phyloP scores from a whole-genome alignment of 2,329 filamentous ascomycete genomes.

The Talaromyces pinophilus region DNA sequence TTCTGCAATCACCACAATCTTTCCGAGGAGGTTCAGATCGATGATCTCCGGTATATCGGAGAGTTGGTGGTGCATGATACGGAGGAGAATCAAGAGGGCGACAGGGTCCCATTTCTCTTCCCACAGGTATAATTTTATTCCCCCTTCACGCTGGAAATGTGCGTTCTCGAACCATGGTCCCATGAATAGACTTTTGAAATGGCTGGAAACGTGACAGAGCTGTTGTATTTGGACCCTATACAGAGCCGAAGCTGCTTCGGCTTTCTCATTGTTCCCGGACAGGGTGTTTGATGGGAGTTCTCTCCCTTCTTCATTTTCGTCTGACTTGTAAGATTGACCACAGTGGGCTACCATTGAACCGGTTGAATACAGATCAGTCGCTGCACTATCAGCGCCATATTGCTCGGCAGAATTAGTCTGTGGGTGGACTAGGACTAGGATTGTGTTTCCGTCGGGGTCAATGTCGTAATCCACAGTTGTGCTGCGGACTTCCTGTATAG shows the following conservation, averaged over 20 bases:
- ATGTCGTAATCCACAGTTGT: not conserved
- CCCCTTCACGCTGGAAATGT: not conserved
- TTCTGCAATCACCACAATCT: conserved; percentile 49
- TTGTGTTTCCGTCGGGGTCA: not conserved
- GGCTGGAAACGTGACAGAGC: not conserved
- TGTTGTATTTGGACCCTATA: not conserved
- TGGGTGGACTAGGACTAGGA: not conserved
- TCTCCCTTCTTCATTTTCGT: not conserved
- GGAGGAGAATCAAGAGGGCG: conserved; percentile 46
- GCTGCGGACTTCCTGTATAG: not conserved
- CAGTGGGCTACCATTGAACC: not conserved
- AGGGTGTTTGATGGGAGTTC: not conserved
- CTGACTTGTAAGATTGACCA: not conserved
- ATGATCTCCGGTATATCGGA: conserved; percentile 44
- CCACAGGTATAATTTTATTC: not conserved
- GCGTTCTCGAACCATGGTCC: not conserved
- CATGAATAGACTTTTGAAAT: not conserved
- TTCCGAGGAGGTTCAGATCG: conserved; percentile 46
- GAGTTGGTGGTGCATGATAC: conserved; percentile 50
- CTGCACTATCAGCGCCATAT: not conserved
- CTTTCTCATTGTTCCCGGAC: not conserved
- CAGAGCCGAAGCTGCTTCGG: not conserved
- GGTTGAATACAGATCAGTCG: not conserved
- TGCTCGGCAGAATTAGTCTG: not conserved
- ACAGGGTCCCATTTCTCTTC: conserved; percentile 31